These are phyloP conservation scores for Phytophthora niederhauseri DNA, from an alignment of 352 stramenopile species.

Conservation along the genomic window DNA sequence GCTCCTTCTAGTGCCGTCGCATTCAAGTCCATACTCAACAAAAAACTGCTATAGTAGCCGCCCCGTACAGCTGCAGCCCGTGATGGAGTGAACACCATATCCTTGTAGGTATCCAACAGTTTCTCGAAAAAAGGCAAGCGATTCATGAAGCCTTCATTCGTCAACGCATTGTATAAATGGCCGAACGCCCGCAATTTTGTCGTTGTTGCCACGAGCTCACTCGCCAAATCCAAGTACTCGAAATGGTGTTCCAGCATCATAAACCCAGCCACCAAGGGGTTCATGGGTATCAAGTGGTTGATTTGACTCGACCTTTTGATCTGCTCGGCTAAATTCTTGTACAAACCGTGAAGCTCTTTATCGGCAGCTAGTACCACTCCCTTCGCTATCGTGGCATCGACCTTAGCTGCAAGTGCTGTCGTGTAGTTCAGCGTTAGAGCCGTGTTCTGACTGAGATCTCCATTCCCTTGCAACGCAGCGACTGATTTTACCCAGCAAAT, in stretches of 20 bases:
- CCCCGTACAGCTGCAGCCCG: slow-evolving; percentile 23
- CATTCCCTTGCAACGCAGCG: slow-evolving; percentile 16
- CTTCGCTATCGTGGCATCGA: background rate
- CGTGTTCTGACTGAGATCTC: too few species aligned
- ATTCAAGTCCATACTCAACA: slow-evolving; percentile 6
- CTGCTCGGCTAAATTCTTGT: slow-evolving; percentile 8
- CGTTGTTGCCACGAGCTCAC: slow-evolving; percentile 12
- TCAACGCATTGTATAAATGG: slow-evolving; percentile 36
- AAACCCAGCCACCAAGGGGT: slow-evolving; percentile 32
- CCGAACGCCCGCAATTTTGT: slow-evolving; percentile 29
- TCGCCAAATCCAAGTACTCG: slow-evolving; percentile 20
- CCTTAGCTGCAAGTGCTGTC: too few species aligned
- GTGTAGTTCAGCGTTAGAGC: too few species aligned
- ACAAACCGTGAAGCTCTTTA: slow-evolving; percentile 13
- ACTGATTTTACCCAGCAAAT: slow-evolving; percentile 41
- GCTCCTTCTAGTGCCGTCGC: slow-evolving; percentile 21
- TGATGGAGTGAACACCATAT: slow-evolving; percentile 36
- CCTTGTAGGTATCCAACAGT: slow-evolving; percentile 25
- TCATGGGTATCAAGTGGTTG: background rate
- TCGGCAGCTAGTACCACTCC: background rate
- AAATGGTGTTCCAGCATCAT: slow-evolving; percentile 31
- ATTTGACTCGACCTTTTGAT: background rate
- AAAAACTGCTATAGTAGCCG: slow-evolving; percentile 27
- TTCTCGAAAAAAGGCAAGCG: slow-evolving; percentile 34
- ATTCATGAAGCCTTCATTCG: slow-evolving; percentile 15